These are phyloP conservation scores for Colletotrichum endophyticum DNA, from an alignment of 2,329 filamentous ascomycete genomes.

Conservation along the genomic window DNA sequence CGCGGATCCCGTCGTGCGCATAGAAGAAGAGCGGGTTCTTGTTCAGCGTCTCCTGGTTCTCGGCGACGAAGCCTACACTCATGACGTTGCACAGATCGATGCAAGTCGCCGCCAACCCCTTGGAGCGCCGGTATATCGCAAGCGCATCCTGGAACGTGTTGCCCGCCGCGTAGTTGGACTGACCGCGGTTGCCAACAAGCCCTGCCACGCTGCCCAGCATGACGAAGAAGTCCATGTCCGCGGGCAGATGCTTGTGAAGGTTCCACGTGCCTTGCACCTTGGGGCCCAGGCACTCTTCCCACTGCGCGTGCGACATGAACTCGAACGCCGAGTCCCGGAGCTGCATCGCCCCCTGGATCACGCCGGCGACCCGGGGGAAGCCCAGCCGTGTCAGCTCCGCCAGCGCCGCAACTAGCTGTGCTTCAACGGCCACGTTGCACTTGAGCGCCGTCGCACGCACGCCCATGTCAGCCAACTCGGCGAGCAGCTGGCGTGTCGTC, in stretches of 20 bases:
- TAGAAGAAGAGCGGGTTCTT: not conserved
- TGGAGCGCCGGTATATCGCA: constrained; percentile 1
- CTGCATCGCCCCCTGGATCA: not conserved
- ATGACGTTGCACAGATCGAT: constrained; percentile 15
- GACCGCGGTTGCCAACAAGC: constrained; percentile 31
- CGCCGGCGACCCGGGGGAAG: constrained; percentile 25
- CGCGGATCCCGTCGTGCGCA: not conserved
- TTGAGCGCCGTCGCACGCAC: constrained; percentile 10
- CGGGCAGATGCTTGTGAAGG: constrained; percentile 33
- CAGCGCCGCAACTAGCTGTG: constrained; percentile 34
- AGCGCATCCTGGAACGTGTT: constrained; percentile 33
- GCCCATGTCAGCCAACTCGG: constrained; percentile 27
- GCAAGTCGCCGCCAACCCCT: not conserved
- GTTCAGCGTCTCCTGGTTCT: not conserved
- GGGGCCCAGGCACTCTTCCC: constrained; percentile 46
- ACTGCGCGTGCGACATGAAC: constrained; percentile 52
- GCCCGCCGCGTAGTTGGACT: constrained; percentile 38
- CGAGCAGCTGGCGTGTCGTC: constrained; percentile 16
- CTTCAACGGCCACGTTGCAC: constrained; percentile 34
- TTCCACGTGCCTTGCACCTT: constrained; percentile 46
- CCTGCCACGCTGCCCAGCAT: constrained; percentile 33
- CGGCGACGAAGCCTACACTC: not conserved
- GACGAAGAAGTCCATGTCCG: constrained; percentile 38
- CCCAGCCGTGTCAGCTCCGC: constrained; percentile 32
- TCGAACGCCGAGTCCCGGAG: constrained; percentile 49